Evolutionary conservation across 306 rosid species (phyloP).

Genomic region (Cicer cuneatum): DNA sequence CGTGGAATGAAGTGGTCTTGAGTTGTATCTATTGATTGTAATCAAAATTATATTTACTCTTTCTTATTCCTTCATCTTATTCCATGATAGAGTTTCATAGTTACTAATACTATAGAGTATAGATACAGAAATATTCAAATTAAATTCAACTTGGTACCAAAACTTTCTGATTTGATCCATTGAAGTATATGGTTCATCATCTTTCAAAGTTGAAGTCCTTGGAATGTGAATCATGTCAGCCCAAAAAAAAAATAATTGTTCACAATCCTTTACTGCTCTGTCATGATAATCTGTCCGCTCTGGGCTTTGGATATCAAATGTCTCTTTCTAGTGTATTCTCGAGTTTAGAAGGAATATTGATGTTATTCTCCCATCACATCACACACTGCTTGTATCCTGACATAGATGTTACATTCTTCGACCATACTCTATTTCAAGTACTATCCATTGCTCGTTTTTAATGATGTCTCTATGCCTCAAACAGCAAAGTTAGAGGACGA

Average conservation of each 20-base stretch:
- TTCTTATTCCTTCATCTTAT: neutral
- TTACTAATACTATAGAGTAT: slow-evolving; percentile 1
- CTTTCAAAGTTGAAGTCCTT: neutral
- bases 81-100: neutral
- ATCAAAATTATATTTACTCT: neutral
- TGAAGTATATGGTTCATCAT: neutral
- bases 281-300: neutral
- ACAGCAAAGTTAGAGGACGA: neutral
- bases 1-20: neutral
- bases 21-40: neutral
- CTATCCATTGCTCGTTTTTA: neutral
- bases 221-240: neutral
- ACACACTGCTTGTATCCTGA: neutral
- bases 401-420: neutral
- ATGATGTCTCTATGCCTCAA: neutral
- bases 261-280: neutral
- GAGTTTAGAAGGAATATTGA: neutral
- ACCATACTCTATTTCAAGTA: neutral
- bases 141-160: neutral
- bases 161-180: neutral
- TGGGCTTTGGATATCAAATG: neutral
- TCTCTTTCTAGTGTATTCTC: neutral
- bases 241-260: neutral
- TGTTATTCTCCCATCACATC: neutral
- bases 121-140: neutral